A percentile compares a stretch with the other conserved stretches of the same genome.
Evolutionary conservation across 148 eudicot genomes (phyloP).

Genomic region (Diospyros kaki): DNA sequence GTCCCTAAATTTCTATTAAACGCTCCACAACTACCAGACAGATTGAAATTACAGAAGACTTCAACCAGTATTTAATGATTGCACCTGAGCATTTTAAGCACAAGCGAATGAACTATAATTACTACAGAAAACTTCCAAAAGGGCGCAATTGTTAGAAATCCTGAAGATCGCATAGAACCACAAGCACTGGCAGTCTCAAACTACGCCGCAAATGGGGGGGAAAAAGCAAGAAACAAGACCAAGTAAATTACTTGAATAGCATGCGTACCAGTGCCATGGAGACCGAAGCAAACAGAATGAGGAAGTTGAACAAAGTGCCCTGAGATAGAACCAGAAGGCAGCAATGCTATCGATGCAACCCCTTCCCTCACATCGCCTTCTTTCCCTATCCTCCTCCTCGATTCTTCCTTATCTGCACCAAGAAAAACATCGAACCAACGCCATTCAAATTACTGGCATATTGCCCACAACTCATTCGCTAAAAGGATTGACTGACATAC

Average conservation of each 20-base stretch:
- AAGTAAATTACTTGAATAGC: background rate
- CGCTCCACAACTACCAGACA: background rate
- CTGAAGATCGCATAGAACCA: background rate
- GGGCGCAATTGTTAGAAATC: background rate
- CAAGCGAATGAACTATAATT: background rate
- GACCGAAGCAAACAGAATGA: constrained; percentile 80
- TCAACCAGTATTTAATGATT: background rate
- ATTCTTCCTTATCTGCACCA: constrained; percentile 13
- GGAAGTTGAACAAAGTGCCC: constrained; percentile 96
- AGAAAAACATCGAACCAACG: background rate
- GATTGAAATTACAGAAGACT: background rate
- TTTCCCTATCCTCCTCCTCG: constrained; percentile 12
- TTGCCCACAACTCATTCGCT: background rate
- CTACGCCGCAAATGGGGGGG: background rate
- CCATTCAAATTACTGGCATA: background rate
- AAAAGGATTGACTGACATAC: background rate
- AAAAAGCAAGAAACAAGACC: background rate
- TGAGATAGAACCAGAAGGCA: constrained; percentile 80
- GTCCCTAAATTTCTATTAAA: background rate
- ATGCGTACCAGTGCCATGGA: constrained; percentile 71
- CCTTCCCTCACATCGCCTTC: constrained; percentile 62
- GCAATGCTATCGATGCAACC: constrained; percentile 79
- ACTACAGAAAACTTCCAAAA: background rate
- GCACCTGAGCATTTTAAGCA: background rate
- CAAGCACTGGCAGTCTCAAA: background rate